Evolutionary conservation across 352 stramenopile species (phyloP).

Genomic region (Poterioochromonas sp.): DNA sequence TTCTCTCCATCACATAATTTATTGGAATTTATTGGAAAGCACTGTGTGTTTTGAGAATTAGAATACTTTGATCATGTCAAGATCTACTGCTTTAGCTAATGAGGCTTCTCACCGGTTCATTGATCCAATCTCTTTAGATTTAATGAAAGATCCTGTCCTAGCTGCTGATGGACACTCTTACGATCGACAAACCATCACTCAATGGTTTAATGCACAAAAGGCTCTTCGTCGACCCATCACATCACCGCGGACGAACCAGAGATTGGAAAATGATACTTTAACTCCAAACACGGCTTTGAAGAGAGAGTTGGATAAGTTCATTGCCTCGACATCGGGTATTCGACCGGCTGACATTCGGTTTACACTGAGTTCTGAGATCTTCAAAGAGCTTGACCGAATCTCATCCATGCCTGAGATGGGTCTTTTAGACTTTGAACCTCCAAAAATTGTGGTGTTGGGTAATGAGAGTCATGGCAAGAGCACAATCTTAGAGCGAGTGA

Average conservation of each 20-base stretch:
- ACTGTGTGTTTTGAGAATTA: no score
- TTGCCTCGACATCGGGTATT: background rate
- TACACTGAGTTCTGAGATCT: background rate
- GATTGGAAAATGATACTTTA: background rate
- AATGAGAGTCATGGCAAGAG: constrained; percentile 12
- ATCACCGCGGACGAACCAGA: background rate
- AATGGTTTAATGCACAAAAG: background rate
- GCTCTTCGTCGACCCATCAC: background rate
- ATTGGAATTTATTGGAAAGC: no score
- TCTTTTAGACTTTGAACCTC: background rate
- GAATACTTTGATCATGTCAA: no score
- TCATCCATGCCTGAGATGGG: background rate
- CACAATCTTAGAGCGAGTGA: background rate
- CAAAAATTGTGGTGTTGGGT: background rate
- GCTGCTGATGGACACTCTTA: background rate
- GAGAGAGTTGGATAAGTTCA: background rate
- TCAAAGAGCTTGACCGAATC: background rate
- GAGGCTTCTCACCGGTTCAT: background rate
- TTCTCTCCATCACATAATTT: no score
- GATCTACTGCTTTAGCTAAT: no score
- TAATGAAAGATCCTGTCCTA: background rate
- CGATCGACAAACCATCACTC: background rate
- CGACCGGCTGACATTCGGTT: background rate
- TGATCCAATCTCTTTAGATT: constrained; percentile 10
- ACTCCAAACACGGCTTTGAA: background rate